Conservation (phyloP, 306 rosid genomes). For the Quercus gilva region DNA sequence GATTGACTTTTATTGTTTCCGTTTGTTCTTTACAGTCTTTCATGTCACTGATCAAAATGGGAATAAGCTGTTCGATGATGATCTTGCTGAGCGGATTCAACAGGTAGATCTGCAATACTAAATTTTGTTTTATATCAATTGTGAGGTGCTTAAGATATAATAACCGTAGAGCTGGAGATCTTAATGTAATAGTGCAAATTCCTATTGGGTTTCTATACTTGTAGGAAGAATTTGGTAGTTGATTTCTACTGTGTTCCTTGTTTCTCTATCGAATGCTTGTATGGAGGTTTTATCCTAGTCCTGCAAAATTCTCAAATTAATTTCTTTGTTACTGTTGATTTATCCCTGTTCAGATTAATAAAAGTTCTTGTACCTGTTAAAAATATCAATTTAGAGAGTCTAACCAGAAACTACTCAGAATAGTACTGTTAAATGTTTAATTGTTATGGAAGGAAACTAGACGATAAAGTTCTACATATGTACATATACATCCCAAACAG, state of each 20-base stretch:
- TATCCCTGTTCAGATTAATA: neutral
- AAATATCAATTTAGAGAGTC: neutral
- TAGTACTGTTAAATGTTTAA: neutral
- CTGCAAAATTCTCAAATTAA: neutral
- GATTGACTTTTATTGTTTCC: slow-evolving; percentile 8
- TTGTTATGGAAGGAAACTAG: neutral
- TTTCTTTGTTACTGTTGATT: neutral
- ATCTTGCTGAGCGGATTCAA: slow-evolving; percentile 84
- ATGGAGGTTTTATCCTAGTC: neutral
- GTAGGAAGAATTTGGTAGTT: neutral
- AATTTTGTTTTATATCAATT: neutral
- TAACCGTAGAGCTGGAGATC: neutral
- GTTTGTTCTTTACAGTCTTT: slow-evolving; percentile 49
- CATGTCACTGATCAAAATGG: slow-evolving; percentile 90
- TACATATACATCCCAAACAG: too few species aligned
- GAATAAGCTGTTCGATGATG: slow-evolving; percentile 64
- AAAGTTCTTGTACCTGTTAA: neutral
- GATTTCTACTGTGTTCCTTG: neutral
- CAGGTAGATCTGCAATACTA: slow-evolving; percentile 59
- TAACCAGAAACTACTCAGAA: neutral
- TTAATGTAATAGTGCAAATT: neutral
- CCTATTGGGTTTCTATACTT: neutral
- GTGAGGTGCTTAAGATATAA: neutral
- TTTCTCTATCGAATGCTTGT: neutral
- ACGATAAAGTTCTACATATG: too few species aligned